Percentiles rank a stretch among this genome's conserved stretches.
These are phyloP conservation scores for Combretum micranthum DNA, from an alignment of 345 rosid species.

Conservation along the genomic window DNA sequence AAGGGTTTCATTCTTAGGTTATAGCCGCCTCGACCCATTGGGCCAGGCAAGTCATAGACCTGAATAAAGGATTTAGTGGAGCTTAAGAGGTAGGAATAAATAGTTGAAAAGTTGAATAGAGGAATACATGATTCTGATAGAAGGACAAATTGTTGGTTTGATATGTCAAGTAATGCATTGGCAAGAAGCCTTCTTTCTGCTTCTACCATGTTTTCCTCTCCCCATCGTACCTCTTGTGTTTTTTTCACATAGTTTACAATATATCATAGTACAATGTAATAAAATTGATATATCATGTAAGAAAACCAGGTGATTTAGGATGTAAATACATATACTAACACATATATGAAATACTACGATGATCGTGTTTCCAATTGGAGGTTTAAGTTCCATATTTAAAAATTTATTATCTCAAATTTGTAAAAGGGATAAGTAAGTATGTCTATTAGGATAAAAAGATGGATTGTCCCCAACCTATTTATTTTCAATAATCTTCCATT, in stretches of 20 bases:
- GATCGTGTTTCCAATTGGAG: too few species aligned
- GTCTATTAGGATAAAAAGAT: too few species aligned
- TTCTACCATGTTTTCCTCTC: constrained; percentile 59
- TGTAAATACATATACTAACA: too few species aligned
- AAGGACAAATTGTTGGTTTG: constrained; percentile 72
- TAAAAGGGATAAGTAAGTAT: too few species aligned
- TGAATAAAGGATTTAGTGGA: constrained; percentile 39
- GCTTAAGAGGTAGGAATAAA: constrained; percentile 52
- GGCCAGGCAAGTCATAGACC: constrained; percentile 42
- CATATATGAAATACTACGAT: too few species aligned
- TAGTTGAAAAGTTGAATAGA: constrained; percentile 58
- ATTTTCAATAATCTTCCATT: too few species aligned
- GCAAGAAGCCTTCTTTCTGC: constrained; percentile 80
- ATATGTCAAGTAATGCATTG: constrained; percentile 59
- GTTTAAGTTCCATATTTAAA: too few species aligned
- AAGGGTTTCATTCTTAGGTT: constrained; percentile 34
- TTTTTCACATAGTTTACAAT: background rate
- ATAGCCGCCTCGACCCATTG: constrained; percentile 71
- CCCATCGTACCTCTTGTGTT: constrained; percentile 60
- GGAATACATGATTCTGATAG: constrained; percentile 85
- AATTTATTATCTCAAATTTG: too few species aligned
- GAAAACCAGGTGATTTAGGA: too few species aligned
- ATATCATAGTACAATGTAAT: too few species aligned
- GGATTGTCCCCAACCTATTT: too few species aligned
- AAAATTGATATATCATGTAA: too few species aligned